Evolutionary conservation across 257 asterid genomes (phyloP).

Genomic region (Solanum pimpinellifolium): DNA sequence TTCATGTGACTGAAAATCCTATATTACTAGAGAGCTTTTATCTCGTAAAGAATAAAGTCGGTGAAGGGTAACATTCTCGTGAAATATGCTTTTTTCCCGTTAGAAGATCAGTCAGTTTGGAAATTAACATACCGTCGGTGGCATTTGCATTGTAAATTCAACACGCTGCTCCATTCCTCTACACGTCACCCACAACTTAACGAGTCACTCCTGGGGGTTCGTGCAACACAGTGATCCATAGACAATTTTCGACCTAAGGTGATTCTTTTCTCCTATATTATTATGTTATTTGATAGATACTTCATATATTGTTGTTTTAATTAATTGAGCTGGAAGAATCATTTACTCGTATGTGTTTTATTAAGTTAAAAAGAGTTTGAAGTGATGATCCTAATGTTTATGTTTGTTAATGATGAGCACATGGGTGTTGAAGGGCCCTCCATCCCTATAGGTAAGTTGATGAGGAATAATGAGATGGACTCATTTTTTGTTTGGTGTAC

Average conservation of each 20-base stretch:
- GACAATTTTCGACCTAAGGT: too few relatives aligned
- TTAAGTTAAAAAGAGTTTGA: background rate
- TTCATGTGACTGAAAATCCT: background rate
- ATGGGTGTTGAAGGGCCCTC: background rate
- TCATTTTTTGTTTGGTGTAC: background rate
- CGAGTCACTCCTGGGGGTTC: background rate
- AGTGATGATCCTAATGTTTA: background rate
- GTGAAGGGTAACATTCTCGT: background rate
- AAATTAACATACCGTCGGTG: background rate
- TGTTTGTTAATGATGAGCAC: background rate
- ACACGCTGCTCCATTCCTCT: background rate
- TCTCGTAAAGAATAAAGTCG: background rate
- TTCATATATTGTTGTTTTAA: too few relatives aligned
- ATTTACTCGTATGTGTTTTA: background rate
- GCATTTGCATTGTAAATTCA: background rate
- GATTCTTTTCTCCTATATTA: too few relatives aligned
- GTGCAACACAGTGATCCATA: background rate
- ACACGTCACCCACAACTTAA: background rate
- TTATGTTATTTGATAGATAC: too few relatives aligned
- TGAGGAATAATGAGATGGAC: background rate
- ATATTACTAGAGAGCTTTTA: background rate
- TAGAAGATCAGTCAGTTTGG: background rate
- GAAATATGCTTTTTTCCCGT: background rate
- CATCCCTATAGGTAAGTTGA: background rate
- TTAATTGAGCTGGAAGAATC: background rate